Conservation (phyloP, 208 protist genomes). For the Angomonas desouzai region DNA sequence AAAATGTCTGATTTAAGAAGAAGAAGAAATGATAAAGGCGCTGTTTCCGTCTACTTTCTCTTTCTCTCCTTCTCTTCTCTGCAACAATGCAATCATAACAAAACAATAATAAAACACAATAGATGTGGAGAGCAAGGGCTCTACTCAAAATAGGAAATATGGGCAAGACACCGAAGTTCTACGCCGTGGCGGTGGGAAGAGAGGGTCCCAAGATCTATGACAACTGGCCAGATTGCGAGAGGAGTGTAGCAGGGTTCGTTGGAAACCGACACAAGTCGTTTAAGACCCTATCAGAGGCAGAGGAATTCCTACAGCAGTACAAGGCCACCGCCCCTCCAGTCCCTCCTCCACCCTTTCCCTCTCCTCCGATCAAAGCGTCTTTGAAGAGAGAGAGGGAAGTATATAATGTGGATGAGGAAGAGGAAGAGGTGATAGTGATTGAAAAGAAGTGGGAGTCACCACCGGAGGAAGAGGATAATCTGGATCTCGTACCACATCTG, state of each 20-base stretch:
- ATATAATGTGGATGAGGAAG: background rate
- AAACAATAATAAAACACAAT: background rate
- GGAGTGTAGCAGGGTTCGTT: slow-evolving; percentile 60
- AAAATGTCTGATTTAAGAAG: no score
- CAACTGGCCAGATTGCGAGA: slow-evolving; percentile 69
- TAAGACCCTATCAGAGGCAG: slow-evolving; percentile 45
- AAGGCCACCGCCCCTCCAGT: background rate
- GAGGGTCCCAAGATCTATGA: slow-evolving; percentile 53
- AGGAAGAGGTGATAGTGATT: background rate
- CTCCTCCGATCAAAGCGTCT: background rate
- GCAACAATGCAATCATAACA: background rate
- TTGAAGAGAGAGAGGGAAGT: background rate
- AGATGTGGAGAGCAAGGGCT: background rate
- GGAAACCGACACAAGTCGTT: slow-evolving; percentile 76
- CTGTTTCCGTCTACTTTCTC: background rate
- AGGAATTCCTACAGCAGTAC: slow-evolving; percentile 27
- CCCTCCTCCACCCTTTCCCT: background rate
- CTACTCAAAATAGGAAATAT: background rate
- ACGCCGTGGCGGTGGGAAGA: slow-evolving; percentile 73
- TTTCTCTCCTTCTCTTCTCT: slow-evolving; percentile 6
- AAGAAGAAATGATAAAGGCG: no score
- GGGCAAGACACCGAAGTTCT: slow-evolving; percentile 30
- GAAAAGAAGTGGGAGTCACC: slow-evolving; percentile 10
- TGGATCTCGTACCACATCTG: no score
- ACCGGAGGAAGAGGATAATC: no score